Conservation (phyloP, 352 stramenopile species). For the Pythium oligandrum region DNA sequence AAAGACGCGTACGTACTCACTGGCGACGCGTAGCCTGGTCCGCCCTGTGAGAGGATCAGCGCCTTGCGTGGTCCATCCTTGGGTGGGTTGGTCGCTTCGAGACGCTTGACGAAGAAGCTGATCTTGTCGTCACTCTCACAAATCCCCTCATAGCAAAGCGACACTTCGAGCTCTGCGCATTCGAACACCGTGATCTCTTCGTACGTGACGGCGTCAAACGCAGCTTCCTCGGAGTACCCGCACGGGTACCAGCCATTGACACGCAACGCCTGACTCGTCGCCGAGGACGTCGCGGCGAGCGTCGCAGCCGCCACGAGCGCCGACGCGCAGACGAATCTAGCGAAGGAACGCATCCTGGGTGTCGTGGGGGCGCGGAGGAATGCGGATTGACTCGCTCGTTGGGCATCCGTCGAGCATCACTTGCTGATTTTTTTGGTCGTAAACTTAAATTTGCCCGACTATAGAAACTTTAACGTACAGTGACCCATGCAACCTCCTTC, state of each 20-base stretch:
- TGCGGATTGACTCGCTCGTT: no score
- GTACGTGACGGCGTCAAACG: background rate
- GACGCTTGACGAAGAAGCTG: conserved; percentile 37
- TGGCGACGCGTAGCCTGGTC: conserved; percentile 7
- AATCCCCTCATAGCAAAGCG: conserved; percentile 64
- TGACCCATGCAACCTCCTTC: no score
- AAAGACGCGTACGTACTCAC: conserved; percentile 10
- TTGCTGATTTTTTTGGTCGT: no score
- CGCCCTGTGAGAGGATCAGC: conserved; percentile 10
- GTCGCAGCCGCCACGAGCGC: no score
- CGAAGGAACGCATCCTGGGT: no score
- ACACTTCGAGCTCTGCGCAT: conserved; percentile 59
- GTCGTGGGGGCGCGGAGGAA: no score
- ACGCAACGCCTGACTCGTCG: conserved; percentile 10
- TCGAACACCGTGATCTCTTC: conserved; percentile 25
- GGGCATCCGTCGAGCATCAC: no score
- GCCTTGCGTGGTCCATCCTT: conserved; percentile 2
- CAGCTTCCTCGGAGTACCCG: conserved; percentile 19
- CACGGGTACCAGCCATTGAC: conserved; percentile 67
- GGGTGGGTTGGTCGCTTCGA: conserved; percentile 6
- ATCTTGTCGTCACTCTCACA: conserved; percentile 54
- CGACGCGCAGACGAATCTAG: no score
- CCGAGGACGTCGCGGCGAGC: no score
- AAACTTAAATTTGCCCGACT: no score
- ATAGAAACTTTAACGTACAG: no score